phyloP scores from a whole-genome alignment of 441 rosid genomes.

The Mallotus japonicus region DNA sequence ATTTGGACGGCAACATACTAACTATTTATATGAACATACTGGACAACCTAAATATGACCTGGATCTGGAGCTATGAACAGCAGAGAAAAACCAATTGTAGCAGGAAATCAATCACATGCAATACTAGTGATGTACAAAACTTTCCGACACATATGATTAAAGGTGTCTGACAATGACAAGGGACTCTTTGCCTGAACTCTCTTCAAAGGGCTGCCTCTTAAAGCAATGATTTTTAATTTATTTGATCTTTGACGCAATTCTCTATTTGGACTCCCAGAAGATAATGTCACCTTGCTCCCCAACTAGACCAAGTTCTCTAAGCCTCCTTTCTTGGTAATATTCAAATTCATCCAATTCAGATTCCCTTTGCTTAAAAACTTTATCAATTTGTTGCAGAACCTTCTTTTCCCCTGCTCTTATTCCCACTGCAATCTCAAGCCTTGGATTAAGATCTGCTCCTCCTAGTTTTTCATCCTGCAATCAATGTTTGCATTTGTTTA shows the following conservation, averaged over 20 bases:
- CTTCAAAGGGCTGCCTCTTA: neutral
- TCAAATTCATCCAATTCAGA: constrained; percentile 60
- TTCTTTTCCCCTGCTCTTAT: constrained; percentile 81
- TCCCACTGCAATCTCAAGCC: constrained; percentile 61
- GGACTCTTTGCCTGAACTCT: neutral
- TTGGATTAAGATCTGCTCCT: constrained; percentile 40
- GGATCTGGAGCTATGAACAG: too few species aligned
- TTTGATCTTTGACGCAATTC: neutral
- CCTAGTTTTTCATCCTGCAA: constrained; percentile 70
- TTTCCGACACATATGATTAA: neutral
- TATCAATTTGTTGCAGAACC: constrained; percentile 71
- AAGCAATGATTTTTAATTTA: neutral
- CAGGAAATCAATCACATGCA: neutral
- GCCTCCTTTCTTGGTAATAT: constrained; percentile 89
- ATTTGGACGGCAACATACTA: neutral
- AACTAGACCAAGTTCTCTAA: constrained; percentile 80
- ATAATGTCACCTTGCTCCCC: constrained; percentile 94
- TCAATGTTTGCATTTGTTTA: neutral
- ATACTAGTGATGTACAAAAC: neutral
- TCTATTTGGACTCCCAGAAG: constrained; percentile 67
- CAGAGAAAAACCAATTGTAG: neutral
- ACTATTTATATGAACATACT: neutral
- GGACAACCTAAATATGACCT: neutral
- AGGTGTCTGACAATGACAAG: neutral
- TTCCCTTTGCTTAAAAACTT: constrained; percentile 62